Conservation (phyloP, 2,329 filamentous ascomycete genomes). For the Ceratocystis diversiconidia region DNA sequence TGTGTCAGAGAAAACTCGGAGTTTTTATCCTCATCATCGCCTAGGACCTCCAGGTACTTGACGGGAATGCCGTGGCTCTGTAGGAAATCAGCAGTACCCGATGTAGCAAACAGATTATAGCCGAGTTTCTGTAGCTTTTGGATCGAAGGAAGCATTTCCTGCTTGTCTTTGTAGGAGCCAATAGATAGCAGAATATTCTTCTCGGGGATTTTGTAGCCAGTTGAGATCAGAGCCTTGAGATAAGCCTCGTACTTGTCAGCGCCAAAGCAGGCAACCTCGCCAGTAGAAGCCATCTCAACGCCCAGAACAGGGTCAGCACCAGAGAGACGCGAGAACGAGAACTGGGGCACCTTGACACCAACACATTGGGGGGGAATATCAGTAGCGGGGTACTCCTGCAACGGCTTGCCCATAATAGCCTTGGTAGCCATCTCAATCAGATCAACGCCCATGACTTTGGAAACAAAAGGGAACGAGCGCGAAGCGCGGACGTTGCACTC, state of each 20-base stretch:
- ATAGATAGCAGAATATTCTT: constrained; percentile 92
- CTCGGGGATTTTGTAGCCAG: constrained; percentile 90
- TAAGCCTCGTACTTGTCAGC: constrained; percentile 95
- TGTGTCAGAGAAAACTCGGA: constrained; percentile 95
- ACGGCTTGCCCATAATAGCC: constrained; percentile 76
- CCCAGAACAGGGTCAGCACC: constrained; percentile 92
- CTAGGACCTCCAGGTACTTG: constrained; percentile 82
- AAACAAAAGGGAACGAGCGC: constrained; percentile 93
- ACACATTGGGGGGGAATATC: constrained; percentile 70
- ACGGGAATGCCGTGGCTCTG: constrained; percentile 84
- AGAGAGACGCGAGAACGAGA: constrained; percentile 94
- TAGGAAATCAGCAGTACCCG: constrained; percentile 91
- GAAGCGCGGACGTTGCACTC: constrained; percentile 97
- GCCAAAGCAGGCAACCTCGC: constrained; percentile 94
- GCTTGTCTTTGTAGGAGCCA: constrained; percentile 94
- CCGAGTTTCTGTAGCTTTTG: constrained; percentile 79
- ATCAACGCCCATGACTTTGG: constrained; percentile 95
- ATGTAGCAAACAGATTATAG: constrained; percentile 90
- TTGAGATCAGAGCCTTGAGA: constrained; percentile 87
- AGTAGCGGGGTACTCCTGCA: constrained; percentile 66
- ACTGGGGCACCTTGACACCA: constrained; percentile 95
- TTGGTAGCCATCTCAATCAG: constrained; percentile 98
- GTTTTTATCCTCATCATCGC: constrained; percentile 68
- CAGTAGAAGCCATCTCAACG: constrained; percentile 98
- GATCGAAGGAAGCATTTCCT: constrained; percentile 89